Evolutionary conservation across 2,329 filamentous ascomycete genomes (phyloP).

Genomic region (Diaporthe amygdali): DNA sequence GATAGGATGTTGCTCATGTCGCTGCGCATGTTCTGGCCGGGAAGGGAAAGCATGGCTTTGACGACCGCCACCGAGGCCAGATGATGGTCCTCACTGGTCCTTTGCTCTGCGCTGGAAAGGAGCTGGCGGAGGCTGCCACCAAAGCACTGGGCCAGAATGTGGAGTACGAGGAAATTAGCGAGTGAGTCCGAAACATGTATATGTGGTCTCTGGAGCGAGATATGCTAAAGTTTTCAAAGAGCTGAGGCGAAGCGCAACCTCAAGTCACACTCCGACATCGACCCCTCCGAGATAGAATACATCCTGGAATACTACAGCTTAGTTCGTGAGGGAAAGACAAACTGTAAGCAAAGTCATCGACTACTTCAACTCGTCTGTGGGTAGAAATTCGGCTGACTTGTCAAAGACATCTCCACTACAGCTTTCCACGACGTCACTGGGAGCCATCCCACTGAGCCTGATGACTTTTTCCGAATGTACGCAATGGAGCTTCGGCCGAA

Average conservation of each 20-base stretch:
- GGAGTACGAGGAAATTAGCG: not conserved
- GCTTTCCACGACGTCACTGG: constrained; percentile 54
- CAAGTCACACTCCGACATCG: not conserved
- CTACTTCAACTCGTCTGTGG: not conserved
- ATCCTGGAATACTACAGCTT: not conserved
- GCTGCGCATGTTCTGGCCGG: constrained; percentile 53
- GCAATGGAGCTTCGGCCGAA: constrained; percentile 42
- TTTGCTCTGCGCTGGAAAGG: constrained; percentile 39
- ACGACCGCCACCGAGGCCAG: constrained; percentile 55
- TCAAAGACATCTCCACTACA: not conserved
- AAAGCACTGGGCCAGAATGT: no score
- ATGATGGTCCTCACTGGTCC: constrained; percentile 57
- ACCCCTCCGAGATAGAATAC: not conserved
- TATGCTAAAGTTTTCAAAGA: not conserved
- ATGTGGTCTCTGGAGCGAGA: not conserved
- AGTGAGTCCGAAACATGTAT: not conserved
- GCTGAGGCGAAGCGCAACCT: not conserved
- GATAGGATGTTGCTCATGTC: constrained; percentile 52
- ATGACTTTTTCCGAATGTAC: constrained; percentile 55
- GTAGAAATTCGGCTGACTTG: not conserved
- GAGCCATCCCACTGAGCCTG: constrained; percentile 48
- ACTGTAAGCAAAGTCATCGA: not conserved
- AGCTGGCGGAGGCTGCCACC: not conserved
- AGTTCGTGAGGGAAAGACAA: not conserved
- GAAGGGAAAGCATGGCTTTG: constrained; percentile 54